These are phyloP conservation scores for Blastomyces silverae DNA, from an alignment of 2,329 filamentous ascomycete genomes.

Conservation along the genomic window DNA sequence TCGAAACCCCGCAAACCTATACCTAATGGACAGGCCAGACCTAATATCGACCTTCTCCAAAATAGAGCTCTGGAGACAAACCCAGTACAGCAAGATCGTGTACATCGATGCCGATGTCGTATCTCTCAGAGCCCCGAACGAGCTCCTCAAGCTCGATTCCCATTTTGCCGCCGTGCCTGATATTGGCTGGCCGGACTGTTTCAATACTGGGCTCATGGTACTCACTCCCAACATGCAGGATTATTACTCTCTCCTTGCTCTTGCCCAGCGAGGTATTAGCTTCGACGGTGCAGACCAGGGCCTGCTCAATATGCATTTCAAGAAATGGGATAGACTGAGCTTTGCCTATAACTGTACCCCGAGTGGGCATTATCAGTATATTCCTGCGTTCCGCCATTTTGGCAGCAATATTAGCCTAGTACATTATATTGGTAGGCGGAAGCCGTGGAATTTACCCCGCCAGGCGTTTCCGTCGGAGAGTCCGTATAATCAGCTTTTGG, in stretches of 20 bases:
- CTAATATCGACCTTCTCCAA: constrained; percentile 93
- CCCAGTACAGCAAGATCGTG: constrained; percentile 83
- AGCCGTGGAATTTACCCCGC: constrained; percentile 71
- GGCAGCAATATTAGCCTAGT: constrained; percentile 82
- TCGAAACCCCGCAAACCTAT: constrained; percentile 69
- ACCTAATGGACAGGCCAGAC: constrained; percentile 85
- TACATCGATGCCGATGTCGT: constrained; percentile 94
- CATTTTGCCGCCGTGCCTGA: constrained; percentile 73
- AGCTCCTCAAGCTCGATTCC: constrained; percentile 67
- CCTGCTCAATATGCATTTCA: constrained; percentile 90
- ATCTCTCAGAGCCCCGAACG: constrained; percentile 82
- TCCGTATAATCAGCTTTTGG: constrained; percentile 71
- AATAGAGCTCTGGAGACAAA: constrained; percentile 86
- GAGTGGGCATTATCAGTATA: constrained; percentile 93
- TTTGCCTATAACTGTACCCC: constrained; percentile 98
- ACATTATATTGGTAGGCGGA: constrained; percentile 87
- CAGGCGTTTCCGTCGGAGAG: constrained; percentile 33
- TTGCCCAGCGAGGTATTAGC: constrained; percentile 80
- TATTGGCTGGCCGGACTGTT: constrained; percentile 95
- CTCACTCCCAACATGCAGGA: constrained; percentile 78
- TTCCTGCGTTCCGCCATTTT: constrained; percentile 90
- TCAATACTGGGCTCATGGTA: constrained; percentile 98
- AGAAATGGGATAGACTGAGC: constrained; percentile 74
- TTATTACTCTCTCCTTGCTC: constrained; percentile 74
- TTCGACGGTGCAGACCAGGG: constrained; percentile 98